phyloP scores from a whole-genome alignment of 495 filamentous ascomycete genomes.

The Geopyxis carbonaria region DNA sequence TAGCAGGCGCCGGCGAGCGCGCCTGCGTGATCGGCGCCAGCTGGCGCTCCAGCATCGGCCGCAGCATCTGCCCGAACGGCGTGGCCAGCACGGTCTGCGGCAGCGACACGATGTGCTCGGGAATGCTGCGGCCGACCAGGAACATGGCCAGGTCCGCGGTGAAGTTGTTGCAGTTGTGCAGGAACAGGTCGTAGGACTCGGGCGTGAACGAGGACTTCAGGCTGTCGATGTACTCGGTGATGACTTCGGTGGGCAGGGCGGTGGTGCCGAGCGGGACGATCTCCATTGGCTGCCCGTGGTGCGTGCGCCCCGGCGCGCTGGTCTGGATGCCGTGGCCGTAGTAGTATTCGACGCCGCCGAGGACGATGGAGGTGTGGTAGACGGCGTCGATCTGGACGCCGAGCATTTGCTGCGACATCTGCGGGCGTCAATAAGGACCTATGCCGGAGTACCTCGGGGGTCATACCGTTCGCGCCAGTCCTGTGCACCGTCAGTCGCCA shows the following conservation, averaged over 20 bases:
- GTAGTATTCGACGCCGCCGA: constrained; percentile 60
- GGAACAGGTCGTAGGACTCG: constrained; percentile 41
- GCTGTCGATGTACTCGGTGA: constrained; percentile 77
- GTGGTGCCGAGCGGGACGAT: constrained; percentile 56
- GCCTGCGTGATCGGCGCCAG: constrained; percentile 31
- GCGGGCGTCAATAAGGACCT: constrained; percentile 18
- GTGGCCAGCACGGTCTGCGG: constrained; percentile 76
- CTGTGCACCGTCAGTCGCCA: constrained; percentile 6
- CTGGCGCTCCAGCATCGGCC: constrained; percentile 59
- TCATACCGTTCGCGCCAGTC: constrained; percentile 1
- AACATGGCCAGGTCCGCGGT: constrained; percentile 87
- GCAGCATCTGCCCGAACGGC: constrained; percentile 79
- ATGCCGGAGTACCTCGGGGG: background rate
- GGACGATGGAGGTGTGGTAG: constrained; percentile 78
- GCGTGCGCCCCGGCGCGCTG: constrained; percentile 60
- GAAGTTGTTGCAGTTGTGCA: constrained; percentile 98
- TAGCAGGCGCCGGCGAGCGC: constrained; percentile 12
- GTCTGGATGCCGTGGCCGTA: constrained; percentile 62
- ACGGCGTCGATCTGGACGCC: constrained; percentile 73
- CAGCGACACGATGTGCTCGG: constrained; percentile 70
- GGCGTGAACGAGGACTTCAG: constrained; percentile 66
- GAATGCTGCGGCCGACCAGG: constrained; percentile 75
- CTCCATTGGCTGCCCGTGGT: constrained; percentile 73
- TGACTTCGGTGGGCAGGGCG: constrained; percentile 62
- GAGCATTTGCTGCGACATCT: constrained; percentile 4